Base-by-base conservation (phyloP, 2,329 filamentous ascomycete species). In the Penicillium digitatum region DNA sequence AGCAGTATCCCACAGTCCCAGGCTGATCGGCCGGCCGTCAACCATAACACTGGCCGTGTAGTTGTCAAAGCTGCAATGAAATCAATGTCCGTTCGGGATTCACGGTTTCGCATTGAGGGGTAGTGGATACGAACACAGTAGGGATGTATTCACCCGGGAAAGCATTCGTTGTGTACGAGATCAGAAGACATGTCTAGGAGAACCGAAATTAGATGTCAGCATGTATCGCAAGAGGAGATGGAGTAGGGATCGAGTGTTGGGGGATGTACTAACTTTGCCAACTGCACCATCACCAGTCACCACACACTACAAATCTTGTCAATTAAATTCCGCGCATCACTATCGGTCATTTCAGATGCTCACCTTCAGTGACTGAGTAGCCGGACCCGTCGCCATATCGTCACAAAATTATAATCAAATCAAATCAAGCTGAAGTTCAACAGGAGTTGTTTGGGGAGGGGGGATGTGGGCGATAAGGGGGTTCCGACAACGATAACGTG, bases 111-210 rank as follows among this genome's bases (percentile, higher is more conserved):
- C 57, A 40, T 46, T 44, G 18, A 40, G 53, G 62, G 58, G 68
- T 51, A 53, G 44, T 16, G 62, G 61, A 44, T 52, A 74, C 73
- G 66, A 63, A 76, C 74, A 99, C 94, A 68, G 94, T 99, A 65
- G 94, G 94, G 68, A 99, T 97, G 78, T 99, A 99, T 82, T 99
- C 94, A 76, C 94, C 94, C n/a, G 94, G 94, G 76, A 99, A 99
- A 63, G 94, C 94, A 80, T 97, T 99, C 62, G 94, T 99, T 62
- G 94, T 97, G 80, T 99, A 99, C 50, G 93, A 97, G 74, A 99
- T 99, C 69, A 99, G 87, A 57, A 99, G 87, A 81, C 94, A 99
- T 82, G 94, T 99, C 93, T 96, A 61, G 14, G 46, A n/a, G 18
- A 11, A 14, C n/a, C 9, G 7, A 3, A 29, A 46, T 29, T 44